Conservation (phyloP, 371 early-diverging fungal genomes). For the Apophysomyces ossiformis region DNA sequence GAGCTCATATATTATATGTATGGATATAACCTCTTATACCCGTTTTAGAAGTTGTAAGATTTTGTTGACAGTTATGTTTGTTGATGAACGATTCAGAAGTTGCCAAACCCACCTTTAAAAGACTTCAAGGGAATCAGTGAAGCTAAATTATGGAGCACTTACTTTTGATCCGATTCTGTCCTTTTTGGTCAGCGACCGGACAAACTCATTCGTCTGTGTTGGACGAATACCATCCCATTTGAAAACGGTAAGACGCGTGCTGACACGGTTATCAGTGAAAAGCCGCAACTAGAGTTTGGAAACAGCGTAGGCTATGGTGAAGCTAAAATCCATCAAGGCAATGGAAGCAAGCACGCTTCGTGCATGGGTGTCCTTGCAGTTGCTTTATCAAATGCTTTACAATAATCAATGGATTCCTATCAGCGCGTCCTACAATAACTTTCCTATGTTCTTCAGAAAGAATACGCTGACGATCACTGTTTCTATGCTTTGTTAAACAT, state of each 20-base stretch:
- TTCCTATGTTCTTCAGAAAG: too few relatives aligned
- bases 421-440: too few relatives aligned
- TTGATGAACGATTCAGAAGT: constrained; percentile 12
- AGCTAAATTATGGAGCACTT: constrained; percentile 27
- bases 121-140: constrained; percentile 13
- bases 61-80: too few relatives aligned
- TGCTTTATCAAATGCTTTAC: too few relatives aligned
- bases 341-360: constrained; percentile 10
- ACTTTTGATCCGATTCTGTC: constrained; percentile 28
- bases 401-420: too few relatives aligned
- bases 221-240: not conserved
- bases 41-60: too few relatives aligned
- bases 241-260: constrained; percentile 18
- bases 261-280: constrained; percentile 15
- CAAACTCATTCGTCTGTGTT: not conserved
- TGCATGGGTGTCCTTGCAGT: constrained; percentile 20
- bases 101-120: constrained; percentile 16
- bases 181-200: not conserved
- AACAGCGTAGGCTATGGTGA: not conserved
- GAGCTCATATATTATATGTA: too few relatives aligned
- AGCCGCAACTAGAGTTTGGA: not conserved
- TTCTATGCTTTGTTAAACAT: too few relatives aligned
- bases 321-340: not conserved
- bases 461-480: too few relatives aligned
- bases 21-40: too few relatives aligned